phyloP scores from a whole-genome alignment of 2,329 filamentous ascomycete genomes.

The Xylariales sp. region DNA sequence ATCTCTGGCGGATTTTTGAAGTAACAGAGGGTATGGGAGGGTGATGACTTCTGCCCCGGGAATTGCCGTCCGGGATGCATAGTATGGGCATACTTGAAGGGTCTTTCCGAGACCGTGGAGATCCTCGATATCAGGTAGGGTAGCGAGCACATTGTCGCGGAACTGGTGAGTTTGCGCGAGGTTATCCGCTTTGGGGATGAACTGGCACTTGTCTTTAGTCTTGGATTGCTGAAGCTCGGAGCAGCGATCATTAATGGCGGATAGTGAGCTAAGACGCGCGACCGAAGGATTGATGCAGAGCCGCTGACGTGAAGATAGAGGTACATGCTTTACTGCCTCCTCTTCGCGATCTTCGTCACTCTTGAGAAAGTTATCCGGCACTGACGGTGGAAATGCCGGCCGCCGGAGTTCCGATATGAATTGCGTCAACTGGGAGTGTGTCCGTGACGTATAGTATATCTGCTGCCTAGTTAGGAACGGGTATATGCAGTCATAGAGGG shows the following conservation, averaged over 20 bases:
- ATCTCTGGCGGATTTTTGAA: constrained; percentile 88
- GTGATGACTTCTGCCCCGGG: constrained; percentile 89
- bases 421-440: constrained; percentile 90
- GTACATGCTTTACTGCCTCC: constrained; percentile 81
- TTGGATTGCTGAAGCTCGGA: constrained; percentile 86
- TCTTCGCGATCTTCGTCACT: constrained; percentile 41
- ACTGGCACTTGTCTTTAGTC: constrained; percentile 76
- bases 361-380: constrained; percentile 60
- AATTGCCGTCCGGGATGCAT: constrained; percentile 89
- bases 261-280: constrained; percentile 73
- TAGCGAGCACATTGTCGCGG: constrained; percentile 84
- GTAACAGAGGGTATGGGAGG: constrained; percentile 87
- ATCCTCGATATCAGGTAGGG: constrained; percentile 93
- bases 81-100: constrained; percentile 90
- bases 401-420: constrained; percentile 85
- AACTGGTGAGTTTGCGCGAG: constrained; percentile 80
- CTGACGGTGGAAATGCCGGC: constrained; percentile 79
- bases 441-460: constrained; percentile 92
- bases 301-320: constrained; percentile 87
- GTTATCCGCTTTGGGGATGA: constrained; percentile 81
- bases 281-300: constrained; percentile 91
- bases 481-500: neutral
- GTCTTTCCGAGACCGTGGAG: constrained; percentile 80
- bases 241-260: constrained; percentile 93
- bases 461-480: constrained; percentile 47